Percentiles rank a stretch among this genome's conserved stretches.
These are phyloP conservation scores for Boletellus sp. DNA, from an alignment of 768 basidiomycete genomes.

Conservation along the genomic window DNA sequence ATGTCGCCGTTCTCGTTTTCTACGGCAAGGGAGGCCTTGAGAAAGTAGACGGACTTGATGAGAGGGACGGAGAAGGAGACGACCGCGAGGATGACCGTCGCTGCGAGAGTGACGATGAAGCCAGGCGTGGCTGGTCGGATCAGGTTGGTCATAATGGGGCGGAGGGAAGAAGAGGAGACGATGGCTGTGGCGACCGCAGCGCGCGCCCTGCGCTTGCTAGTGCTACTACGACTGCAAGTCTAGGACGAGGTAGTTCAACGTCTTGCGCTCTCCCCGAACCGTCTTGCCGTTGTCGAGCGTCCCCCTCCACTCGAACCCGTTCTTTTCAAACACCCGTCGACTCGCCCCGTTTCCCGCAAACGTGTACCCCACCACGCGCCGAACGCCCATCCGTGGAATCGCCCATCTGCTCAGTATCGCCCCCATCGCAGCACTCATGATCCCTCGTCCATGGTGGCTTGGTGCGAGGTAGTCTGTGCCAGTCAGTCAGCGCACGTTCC, in stretches of 20 bases:
- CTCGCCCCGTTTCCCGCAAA: slow-evolving; percentile 58
- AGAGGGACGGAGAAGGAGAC: slow-evolving; percentile 90
- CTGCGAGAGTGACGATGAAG: slow-evolving; percentile 76
- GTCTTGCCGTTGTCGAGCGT: slow-evolving; percentile 38
- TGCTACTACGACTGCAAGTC: neutral
- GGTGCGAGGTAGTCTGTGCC: slow-evolving; percentile 56
- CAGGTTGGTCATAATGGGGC: slow-evolving; percentile 47
- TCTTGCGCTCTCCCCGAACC: slow-evolving; percentile 37
- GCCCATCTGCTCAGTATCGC: slow-evolving; percentile 57
- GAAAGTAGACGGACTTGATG: slow-evolving; percentile 86
- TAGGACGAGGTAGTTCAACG: slow-evolving; percentile 38
- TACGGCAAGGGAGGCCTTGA: slow-evolving; percentile 62
- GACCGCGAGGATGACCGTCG: slow-evolving; percentile 74
- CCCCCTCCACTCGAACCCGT: slow-evolving; percentile 46
- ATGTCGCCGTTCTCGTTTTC: slow-evolving; percentile 54
- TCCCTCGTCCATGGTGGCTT: slow-evolving; percentile 62
- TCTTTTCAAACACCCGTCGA: slow-evolving; percentile 63
- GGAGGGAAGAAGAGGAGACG: neutral
- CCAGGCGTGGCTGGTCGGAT: slow-evolving; percentile 89
- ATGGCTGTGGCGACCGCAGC: slow-evolving; percentile 26
- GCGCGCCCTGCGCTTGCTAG: too few relatives aligned
- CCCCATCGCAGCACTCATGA: slow-evolving; percentile 65
- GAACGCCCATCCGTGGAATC: slow-evolving; percentile 60
- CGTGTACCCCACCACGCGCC: slow-evolving; percentile 41
- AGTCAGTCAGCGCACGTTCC: neutral